Conservation (phyloP, 2,329 filamentous ascomycete genomes). For the Periconia macrospinosa region DNA sequence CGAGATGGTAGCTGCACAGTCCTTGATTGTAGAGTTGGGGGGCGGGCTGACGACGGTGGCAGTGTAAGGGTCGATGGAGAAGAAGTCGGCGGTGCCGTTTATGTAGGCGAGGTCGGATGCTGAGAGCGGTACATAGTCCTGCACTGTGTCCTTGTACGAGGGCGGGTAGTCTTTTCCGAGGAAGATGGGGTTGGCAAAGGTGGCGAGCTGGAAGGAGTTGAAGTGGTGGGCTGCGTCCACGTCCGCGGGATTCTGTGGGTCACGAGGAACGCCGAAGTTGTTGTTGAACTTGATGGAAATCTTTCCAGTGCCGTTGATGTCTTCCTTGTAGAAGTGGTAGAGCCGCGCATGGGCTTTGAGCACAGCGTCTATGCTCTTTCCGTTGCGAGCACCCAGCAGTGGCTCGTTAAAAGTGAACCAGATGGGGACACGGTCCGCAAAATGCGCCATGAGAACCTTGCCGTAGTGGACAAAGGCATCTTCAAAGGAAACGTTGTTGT, state of each 20-base stretch:
- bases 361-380: slow-evolving; percentile 39
- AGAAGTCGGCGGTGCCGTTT: slow-evolving; percentile 55
- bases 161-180: slow-evolving; percentile 56
- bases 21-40: slow-evolving; percentile 45
- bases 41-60: slow-evolving; percentile 57
- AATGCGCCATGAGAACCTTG: slow-evolving; percentile 55
- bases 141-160: slow-evolving; percentile 42
- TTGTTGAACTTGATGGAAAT: slow-evolving; percentile 55
- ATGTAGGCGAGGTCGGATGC: slow-evolving; percentile 48
- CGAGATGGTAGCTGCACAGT: slow-evolving; percentile 52
- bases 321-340: slow-evolving; percentile 58
- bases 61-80: slow-evolving; percentile 62
- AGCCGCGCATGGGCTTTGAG: slow-evolving; percentile 53
- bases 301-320: slow-evolving; percentile 54
- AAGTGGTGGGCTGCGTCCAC: slow-evolving; percentile 52
- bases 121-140: slow-evolving; percentile 50
- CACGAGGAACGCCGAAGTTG: slow-evolving; percentile 41
- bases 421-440: slow-evolving; percentile 54
- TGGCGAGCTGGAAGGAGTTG: slow-evolving; percentile 45
- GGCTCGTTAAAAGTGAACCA: slow-evolving; percentile 61
- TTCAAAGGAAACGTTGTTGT: slow-evolving; percentile 50
- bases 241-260: slow-evolving; percentile 45
- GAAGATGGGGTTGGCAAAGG: slow-evolving; percentile 58
- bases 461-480: slow-evolving; percentile 59
- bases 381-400: slow-evolving; percentile 46